phyloP scores from a whole-genome alignment of 148 eudicot genomes.

The Pouteria glomerata region DNA sequence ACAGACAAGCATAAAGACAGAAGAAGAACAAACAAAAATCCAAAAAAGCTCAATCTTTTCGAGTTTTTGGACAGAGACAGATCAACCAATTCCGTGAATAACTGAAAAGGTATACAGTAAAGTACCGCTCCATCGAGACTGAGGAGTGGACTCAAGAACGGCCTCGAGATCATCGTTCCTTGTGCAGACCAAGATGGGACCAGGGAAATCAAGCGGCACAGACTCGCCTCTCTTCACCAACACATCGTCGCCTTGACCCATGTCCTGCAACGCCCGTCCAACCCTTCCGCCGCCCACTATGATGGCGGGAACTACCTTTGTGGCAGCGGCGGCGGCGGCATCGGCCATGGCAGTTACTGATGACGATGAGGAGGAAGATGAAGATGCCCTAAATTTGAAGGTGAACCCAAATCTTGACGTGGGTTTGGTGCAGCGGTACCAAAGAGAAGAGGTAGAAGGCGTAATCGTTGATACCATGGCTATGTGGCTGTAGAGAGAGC shows the following conservation, averaged over 20 bases:
- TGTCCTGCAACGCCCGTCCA: slow-evolving; percentile 65
- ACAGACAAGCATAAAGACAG: too few species aligned
- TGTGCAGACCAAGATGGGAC: slow-evolving; percentile 89
- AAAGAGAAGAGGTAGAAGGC: slow-evolving; percentile 25
- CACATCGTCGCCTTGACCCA: slow-evolving; percentile 82
- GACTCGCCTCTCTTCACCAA: slow-evolving; percentile 73
- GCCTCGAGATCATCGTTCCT: slow-evolving; percentile 94
- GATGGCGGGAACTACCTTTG: slow-evolving; percentile 59
- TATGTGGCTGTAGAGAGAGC: not conserved
- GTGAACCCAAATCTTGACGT: slow-evolving; percentile 16
- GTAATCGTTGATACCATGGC: slow-evolving; percentile 23
- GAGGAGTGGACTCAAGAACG: slow-evolving; percentile 79
- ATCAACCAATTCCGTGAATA: too few species aligned
- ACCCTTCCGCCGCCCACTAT: slow-evolving; percentile 94
- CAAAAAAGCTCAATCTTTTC: not conserved
- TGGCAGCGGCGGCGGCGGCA: slow-evolving; percentile 15
- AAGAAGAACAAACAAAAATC: not conserved
- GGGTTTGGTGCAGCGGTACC: slow-evolving; percentile 30
- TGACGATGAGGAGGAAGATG: too few species aligned
- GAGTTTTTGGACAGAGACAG: not conserved
- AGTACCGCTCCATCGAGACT: slow-evolving; percentile 75
- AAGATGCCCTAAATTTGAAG: slow-evolving; percentile 11
- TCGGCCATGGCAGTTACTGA: slow-evolving; percentile 12
- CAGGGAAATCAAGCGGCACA: slow-evolving; percentile 70
- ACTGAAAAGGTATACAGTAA: not conserved